A percentile compares a stretch with the other conserved stretches of the same genome.
Conservation (phyloP, 805 yeast genomes). For the Ogataea angusta region DNA sequence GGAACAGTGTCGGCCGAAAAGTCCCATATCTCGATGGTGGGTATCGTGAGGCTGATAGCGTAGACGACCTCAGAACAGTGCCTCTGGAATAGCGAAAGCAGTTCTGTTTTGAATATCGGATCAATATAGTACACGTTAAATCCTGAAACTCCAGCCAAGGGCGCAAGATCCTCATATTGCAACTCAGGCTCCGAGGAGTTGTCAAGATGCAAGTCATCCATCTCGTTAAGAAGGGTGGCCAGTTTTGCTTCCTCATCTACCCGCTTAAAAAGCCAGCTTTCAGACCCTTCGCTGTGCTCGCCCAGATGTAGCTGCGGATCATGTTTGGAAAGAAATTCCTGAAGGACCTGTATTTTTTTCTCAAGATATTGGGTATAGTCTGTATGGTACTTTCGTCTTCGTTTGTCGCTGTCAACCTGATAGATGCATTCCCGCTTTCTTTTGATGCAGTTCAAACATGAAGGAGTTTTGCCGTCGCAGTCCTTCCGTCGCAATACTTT, state of each 20-base stretch:
- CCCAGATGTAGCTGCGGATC: slow-evolving; percentile 16
- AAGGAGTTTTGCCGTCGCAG: slow-evolving; percentile 27
- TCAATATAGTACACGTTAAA: slow-evolving; percentile 16
- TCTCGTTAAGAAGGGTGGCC: neutral
- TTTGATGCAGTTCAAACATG: slow-evolving; percentile 22
- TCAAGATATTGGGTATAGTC: slow-evolving; percentile 32
- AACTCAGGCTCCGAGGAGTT: neutral
- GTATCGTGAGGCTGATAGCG: slow-evolving; percentile 14
- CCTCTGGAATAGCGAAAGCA: slow-evolving; percentile 16
- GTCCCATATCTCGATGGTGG: slow-evolving; percentile 13
- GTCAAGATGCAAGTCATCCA: slow-evolving; percentile 1
- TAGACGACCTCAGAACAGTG: slow-evolving; percentile 14
- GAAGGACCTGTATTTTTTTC: slow-evolving; percentile 21
- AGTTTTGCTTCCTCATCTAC: slow-evolving; percentile 4
- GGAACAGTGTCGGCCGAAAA: slow-evolving; percentile 18
- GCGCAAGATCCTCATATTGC: slow-evolving; percentile 12
- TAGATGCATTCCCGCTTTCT: slow-evolving; percentile 21
- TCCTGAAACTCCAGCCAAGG: slow-evolving; percentile 7
- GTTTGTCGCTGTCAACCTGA: slow-evolving; percentile 26
- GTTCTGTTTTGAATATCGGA: slow-evolving; percentile 8
- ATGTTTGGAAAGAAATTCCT: slow-evolving; percentile 23
- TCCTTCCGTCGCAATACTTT: slow-evolving; percentile 15
- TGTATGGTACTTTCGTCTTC: slow-evolving; percentile 34
- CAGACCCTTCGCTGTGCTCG: neutral
- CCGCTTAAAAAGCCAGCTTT: neutral